Base-by-base conservation (phyloP, 768 basidiomycete genomes). In the Amanita fuliginea region DNA sequence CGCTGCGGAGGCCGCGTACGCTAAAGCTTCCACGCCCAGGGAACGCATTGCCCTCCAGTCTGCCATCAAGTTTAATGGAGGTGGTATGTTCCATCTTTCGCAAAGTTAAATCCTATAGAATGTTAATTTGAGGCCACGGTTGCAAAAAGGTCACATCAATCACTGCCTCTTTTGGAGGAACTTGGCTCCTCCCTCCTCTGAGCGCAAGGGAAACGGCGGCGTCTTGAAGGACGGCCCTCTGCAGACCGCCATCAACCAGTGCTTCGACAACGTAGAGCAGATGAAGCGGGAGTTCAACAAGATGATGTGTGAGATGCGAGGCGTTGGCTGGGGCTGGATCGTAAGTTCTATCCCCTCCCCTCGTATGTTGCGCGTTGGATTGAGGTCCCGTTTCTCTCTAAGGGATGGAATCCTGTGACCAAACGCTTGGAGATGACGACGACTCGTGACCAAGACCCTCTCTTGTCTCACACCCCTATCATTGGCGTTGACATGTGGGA, bases 151-250 rank as follows among this genome's bases (percentile, higher is more conserved):
- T 10, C 91, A 89, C 69, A 86, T 92, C 75, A 92, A 93, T 70
- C 90, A 92, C 72, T 86, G 89, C 46, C 81, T 95, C 51, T 96
- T 97, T 77, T 96, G 93, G 93, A 85, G 78, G 71, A 95, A 93
- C 74, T 75, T 95, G 49, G 81, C 91, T 4, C 86, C 87, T 1
- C 60, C 78, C 24, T 63, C 71, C 2, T 57, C 61, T 11, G 70
- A 73, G 56, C 63, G 69, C 56, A 79, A 78, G 61, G 83, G 83
- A 18, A 63, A 58, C 36, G 86, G 86, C 11, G 85, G 84, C 45
- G 62, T 62, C 7, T 69, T 87, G 58, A 67, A 66, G 35, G 71
- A 74, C 3, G 86, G 86, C n/a, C 72, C 78, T 11, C 72, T 92
- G 60, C 87, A 83, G 66, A 53, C 65, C 0, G 80, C 83, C 39